Conservation (phyloP, 805 yeast genomes). For the Monosporozyma aerobia region DNA sequence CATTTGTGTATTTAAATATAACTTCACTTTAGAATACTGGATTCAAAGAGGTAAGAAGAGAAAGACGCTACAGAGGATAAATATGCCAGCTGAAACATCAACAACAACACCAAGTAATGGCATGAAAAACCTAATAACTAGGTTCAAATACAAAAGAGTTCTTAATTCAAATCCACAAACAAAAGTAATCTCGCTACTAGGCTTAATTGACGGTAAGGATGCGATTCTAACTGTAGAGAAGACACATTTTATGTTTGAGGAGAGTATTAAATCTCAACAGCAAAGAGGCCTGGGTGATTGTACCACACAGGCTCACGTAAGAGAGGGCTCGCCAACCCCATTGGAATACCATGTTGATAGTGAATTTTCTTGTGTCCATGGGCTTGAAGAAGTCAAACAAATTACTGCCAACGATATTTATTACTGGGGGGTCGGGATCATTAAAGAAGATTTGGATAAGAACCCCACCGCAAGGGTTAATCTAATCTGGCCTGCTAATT, state of each 20-base stretch:
- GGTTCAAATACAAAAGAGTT: conserved; percentile 39
- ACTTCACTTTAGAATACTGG: no score
- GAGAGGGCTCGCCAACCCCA: conserved; percentile 7
- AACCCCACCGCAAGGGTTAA: conserved; percentile 62
- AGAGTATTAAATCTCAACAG: conserved; percentile 5
- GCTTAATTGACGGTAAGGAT: conserved; percentile 46
- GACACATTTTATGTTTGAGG: conserved; percentile 45
- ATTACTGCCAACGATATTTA: conserved; percentile 78
- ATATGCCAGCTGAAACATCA: neutral
- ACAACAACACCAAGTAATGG: neutral
- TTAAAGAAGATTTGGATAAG: conserved; percentile 37
- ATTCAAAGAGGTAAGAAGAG: no score
- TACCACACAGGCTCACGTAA: neutral
- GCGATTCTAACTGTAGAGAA: conserved; percentile 74
- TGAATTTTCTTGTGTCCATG: conserved; percentile 25
- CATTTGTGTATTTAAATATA: no score
- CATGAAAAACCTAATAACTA: conserved; percentile 20
- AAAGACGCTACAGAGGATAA: neutral
- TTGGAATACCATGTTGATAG: conserved; percentile 20
- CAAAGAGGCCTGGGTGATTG: neutral
- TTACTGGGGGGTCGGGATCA: conserved; percentile 60
- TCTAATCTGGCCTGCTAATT: conserved; percentile 82
- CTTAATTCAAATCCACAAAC: conserved; percentile 55
- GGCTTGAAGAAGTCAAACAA: conserved; percentile 21
- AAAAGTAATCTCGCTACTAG: conserved; percentile 60